These are phyloP conservation scores for Emergomyces africanus DNA, from an alignment of 2,329 filamentous ascomycete species.

Conservation along the genomic window DNA sequence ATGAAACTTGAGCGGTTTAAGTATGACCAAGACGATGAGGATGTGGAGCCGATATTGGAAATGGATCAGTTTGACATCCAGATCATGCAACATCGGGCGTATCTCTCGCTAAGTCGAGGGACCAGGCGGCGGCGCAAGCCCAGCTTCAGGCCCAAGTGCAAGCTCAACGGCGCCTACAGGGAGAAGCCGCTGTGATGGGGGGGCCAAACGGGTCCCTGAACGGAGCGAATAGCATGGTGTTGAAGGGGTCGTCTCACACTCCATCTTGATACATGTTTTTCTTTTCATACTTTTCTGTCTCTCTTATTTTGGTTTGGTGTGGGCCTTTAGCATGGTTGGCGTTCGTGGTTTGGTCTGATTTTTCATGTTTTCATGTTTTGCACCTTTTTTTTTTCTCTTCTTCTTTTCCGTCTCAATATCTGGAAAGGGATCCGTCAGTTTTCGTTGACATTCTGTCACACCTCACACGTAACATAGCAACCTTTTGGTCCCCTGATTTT, in stretches of 20 bases:
- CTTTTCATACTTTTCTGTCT: too few species aligned
- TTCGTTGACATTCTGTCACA: background rate
- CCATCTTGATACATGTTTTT: slow-evolving; percentile 14
- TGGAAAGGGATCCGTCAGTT: background rate
- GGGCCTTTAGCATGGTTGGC: slow-evolving; percentile 21
- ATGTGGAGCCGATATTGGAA: slow-evolving; percentile 60
- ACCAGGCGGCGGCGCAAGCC: slow-evolving; percentile 30
- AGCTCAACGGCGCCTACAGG: slow-evolving; percentile 26
- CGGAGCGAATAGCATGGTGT: slow-evolving; percentile 11
- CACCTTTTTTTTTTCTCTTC: too few species aligned
- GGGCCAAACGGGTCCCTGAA: slow-evolving; percentile 16
- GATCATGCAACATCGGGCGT: slow-evolving; percentile 44
- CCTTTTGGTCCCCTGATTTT: background rate
- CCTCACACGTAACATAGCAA: background rate
- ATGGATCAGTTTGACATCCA: slow-evolving; percentile 55
- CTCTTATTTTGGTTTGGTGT: slow-evolving; percentile 3
- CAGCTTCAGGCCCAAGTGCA: slow-evolving; percentile 30
- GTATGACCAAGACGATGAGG: slow-evolving; percentile 74
- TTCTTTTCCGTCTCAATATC: background rate
- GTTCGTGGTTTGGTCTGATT: slow-evolving; percentile 14
- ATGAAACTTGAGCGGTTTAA: slow-evolving; percentile 61
- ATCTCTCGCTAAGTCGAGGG: slow-evolving; percentile 33
- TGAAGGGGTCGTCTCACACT: slow-evolving; percentile 17
- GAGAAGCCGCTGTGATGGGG: slow-evolving; percentile 16
- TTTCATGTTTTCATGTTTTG: slow-evolving; percentile 5